phyloP scores from a whole-genome alignment of 2,329 filamentous ascomycete species.

The Bipolaris oryzae region DNA sequence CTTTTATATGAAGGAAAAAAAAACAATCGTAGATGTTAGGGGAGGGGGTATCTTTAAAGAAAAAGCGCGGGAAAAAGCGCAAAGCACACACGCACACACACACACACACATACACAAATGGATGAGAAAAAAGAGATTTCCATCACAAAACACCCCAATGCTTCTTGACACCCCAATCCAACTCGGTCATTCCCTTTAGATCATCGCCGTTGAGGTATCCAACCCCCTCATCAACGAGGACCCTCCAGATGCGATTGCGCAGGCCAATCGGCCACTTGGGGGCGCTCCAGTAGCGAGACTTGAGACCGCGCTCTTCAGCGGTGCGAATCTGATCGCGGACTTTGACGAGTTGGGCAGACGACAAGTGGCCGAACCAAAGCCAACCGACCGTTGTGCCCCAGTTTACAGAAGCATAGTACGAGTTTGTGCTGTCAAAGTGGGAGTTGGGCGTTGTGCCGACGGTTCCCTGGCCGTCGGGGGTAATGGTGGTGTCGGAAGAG shows the following conservation, averaged over 20 bases:
- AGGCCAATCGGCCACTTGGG: slow-evolving; percentile 61
- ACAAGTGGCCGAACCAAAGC: slow-evolving; percentile 57
- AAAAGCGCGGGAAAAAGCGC: neutral
- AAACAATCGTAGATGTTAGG: too few species aligned
- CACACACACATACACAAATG: too few species aligned
- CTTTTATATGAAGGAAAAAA: too few species aligned
- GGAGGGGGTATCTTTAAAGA: neutral
- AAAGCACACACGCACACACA: neutral
- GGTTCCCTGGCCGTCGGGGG: slow-evolving; percentile 52
- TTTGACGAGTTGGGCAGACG: slow-evolving; percentile 51
- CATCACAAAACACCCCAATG: slow-evolving; percentile 34
- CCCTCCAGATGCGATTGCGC: slow-evolving; percentile 61
- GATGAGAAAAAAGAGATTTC: neutral
- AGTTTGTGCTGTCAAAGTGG: slow-evolving; percentile 58
- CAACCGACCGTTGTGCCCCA: slow-evolving; percentile 62
- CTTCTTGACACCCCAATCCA: slow-evolving; percentile 53
- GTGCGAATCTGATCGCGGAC: slow-evolving; percentile 60
- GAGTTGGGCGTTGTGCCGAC: slow-evolving; percentile 49
- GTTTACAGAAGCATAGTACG: slow-evolving; percentile 68
- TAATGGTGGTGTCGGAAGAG: neutral
- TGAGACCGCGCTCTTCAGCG: slow-evolving; percentile 59
- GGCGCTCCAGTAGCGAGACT: slow-evolving; percentile 63
- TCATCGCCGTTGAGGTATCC: slow-evolving; percentile 66
- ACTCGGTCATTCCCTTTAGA: slow-evolving; percentile 54
- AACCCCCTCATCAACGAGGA: slow-evolving; percentile 60